Evolutionary conservation across 2,329 filamentous ascomycete genomes (phyloP), one percentile per base, ranked within the genome.

Genomic region (Mollisia scopiformis): DNA sequence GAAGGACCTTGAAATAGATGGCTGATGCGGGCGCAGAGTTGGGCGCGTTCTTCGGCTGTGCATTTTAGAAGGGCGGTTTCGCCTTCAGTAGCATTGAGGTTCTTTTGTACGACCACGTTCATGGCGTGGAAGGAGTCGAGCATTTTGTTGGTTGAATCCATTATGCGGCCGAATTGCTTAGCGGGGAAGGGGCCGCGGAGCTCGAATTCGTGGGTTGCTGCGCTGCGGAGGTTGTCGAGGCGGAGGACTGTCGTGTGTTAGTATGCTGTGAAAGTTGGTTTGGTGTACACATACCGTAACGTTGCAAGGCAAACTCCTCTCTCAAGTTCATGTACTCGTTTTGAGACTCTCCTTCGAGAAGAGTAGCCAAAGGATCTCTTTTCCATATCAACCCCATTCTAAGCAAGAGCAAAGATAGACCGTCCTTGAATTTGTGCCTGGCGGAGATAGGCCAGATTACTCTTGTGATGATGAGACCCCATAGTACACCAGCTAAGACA

Each of bases 351-450:
- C 82, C 86, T 49, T 87, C 82, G 0, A 88, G 78, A 58, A 97
- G 82, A 6, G 88, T 86, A 4, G 90, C 89, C 25, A 99, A 80
- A 0, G 95, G 95, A 8, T 96, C 94, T 47, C 93, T 87, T 77
- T 94, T 96, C 95, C 95, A 99, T 66, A 98, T 93, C 33, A 99
- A 83, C 16, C 93, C 92, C 87, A 99, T 93, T 61, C 96, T 91
- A 6, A 99, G 82, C 85, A 95, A 98, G 13, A 99, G 80, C n/a
- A 97, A 82, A 28, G 92, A 91, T 11, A 97, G 82, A 1, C 94
- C 94, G 70, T 96, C 89, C 71, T 95, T 92, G 69, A 98, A 88
- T 76, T 96, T 96, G 64, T 84, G 83, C 46, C 95, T 85, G 1
- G 93, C 95, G 31, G 92, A 95, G 64, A 97, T 96, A 8, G 95